These are phyloP conservation scores for Cytospora mali DNA, from an alignment of 2,329 filamentous ascomycete genomes.

Conservation along the genomic window DNA sequence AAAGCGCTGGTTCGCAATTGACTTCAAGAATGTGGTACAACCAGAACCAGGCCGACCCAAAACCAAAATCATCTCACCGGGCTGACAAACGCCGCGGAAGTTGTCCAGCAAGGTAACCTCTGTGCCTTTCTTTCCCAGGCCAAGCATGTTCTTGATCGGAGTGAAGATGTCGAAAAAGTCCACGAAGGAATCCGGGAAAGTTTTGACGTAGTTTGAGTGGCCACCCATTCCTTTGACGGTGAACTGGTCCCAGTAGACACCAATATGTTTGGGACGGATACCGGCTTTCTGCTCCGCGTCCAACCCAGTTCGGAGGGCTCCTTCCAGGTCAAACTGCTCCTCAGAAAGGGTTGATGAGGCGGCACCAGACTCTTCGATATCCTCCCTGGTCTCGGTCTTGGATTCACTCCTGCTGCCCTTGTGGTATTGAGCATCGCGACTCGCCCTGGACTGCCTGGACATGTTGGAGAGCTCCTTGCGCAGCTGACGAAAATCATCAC, in stretches of 20 bases:
- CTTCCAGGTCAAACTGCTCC: conserved; percentile 74
- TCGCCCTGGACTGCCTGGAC: conserved; percentile 54
- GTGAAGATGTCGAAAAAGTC: conserved; percentile 75
- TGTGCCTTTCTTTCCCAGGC: conserved; percentile 65
- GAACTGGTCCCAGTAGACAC: conserved; percentile 76
- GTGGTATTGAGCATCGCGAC: conserved; percentile 20
- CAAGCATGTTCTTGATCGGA: conserved; percentile 65
- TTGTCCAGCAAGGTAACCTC: conserved; percentile 74
- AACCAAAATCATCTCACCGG: conserved; percentile 88
- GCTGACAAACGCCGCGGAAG: conserved; percentile 71
- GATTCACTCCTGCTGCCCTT: conserved; percentile 34
- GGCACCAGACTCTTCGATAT: conserved; percentile 46
- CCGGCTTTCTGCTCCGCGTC: conserved; percentile 74
- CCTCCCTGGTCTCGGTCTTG: conserved; percentile 23
- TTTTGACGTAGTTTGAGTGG: conserved; percentile 70
- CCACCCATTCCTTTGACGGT: conserved; percentile 78
- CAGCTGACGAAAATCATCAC: conserved; percentile 71
- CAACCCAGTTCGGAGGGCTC: conserved; percentile 70
- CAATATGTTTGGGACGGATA: conserved; percentile 78
- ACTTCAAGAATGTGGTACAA: conserved; percentile 70
- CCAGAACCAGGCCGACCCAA: conserved; percentile 76
- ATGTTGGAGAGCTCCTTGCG: conserved; percentile 61
- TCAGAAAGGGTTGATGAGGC: conserved; percentile 47
- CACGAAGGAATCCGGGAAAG: conserved; percentile 77
- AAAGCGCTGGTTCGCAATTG: conserved; percentile 66